A percentile compares a stretch with the other conserved stretches of the same genome.
Conservation (phyloP, 139 green algal genomes). For the Chlorella sp. region DNA sequence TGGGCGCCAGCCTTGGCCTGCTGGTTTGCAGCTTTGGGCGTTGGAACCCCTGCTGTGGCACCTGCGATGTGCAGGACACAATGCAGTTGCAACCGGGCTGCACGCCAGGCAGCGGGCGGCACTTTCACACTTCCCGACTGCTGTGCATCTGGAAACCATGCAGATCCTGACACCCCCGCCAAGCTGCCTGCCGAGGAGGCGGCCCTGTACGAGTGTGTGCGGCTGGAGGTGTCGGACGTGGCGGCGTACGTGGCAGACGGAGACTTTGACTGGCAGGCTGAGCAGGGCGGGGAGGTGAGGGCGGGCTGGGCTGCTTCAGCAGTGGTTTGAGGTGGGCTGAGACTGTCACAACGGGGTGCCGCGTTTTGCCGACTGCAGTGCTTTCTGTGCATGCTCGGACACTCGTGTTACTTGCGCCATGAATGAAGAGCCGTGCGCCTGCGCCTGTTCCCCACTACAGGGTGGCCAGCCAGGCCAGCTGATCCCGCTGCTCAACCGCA, state of each 20-base stretch:
- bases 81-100: background rate
- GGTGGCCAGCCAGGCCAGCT: conserved; percentile 15
- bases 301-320: too few species aligned
- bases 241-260: conserved; percentile 76
- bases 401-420: too few species aligned
- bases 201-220: conserved; percentile 83
- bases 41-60: too few species aligned
- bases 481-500: conserved; percentile 71
- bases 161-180: conserved; percentile 33
- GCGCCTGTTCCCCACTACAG: background rate
- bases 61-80: background rate
- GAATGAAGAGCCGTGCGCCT: background rate
- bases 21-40: background rate
- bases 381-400: too few species aligned
- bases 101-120: background rate
- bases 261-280: conserved; percentile 38
- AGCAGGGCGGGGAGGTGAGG: too few species aligned
- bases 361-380: too few species aligned
- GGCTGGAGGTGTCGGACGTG: conserved; percentile 62
- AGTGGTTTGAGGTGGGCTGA: too few species aligned
- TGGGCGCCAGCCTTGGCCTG: background rate
- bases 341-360: too few species aligned
- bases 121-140: background rate
- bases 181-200: conserved; percentile 71
- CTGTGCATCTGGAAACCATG: too few species aligned